Conservation (phyloP, 2,329 filamentous ascomycete genomes). For the Ophiocordyceps australis region DNA sequence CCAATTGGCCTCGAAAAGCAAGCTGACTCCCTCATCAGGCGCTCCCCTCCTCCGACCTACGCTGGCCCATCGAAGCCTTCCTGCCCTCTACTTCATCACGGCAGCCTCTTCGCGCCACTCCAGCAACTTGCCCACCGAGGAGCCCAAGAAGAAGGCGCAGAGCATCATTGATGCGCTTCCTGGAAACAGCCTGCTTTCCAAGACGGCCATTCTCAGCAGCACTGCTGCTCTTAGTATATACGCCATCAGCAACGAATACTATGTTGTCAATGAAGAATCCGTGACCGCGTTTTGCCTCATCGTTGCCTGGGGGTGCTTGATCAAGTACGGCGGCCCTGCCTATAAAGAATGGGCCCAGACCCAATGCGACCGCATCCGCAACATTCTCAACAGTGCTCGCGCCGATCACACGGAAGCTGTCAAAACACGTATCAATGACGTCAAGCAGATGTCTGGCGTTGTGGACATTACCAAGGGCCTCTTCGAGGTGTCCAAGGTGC, state of each 20-base stretch:
- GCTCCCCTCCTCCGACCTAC: conserved; percentile 78
- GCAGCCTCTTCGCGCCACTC: conserved; percentile 49
- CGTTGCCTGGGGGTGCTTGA: conserved; percentile 80
- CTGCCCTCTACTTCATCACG: conserved; percentile 57
- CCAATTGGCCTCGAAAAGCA: too few species aligned
- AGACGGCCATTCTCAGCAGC: conserved; percentile 92
- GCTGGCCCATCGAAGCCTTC: conserved; percentile 56
- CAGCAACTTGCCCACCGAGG: conserved; percentile 65
- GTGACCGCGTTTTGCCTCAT: conserved; percentile 86
- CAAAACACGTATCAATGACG: conserved; percentile 82
- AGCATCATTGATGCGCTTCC: conserved; percentile 87
- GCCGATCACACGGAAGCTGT: conserved; percentile 91
- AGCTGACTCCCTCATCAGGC: conserved; percentile 33
- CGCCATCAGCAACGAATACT: conserved; percentile 98
- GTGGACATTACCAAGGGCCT: conserved; percentile 94
- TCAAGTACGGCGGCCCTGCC: conserved; percentile 82
- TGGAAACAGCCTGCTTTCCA: conserved; percentile 81
- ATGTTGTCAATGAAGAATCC: conserved; percentile 97
- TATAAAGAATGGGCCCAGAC: conserved; percentile 85
- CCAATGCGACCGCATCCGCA: conserved; percentile 83
- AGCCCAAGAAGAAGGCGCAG: conserved; percentile 93
- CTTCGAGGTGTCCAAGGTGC: conserved; percentile 95
- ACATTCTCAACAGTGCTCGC: conserved; percentile 85
- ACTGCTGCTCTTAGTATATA: conserved; percentile 80
- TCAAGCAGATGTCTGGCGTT: conserved; percentile 85